These are phyloP conservation scores for Fusarium newnesense DNA, from an alignment of 2,329 filamentous ascomycete species.

Conservation along the genomic window DNA sequence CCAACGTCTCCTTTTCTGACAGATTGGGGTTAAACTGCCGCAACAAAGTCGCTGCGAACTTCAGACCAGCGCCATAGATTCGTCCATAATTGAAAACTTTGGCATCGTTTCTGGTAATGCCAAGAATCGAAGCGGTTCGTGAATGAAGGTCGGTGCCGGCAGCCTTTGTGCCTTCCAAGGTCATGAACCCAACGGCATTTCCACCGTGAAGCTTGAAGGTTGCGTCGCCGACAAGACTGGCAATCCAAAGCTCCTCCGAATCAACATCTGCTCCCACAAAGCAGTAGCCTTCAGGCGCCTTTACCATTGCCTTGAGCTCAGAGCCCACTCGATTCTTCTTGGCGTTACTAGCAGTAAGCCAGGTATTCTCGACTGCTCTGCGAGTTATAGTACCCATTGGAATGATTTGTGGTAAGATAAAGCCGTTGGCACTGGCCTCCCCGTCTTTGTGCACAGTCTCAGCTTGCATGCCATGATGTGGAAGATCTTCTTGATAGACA, in stretches of 20 bases:
- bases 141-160: slow-evolving; percentile 95
- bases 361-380: slow-evolving; percentile 95
- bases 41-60: slow-evolving; percentile 89
- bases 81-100: slow-evolving; percentile 99
- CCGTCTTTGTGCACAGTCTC: slow-evolving; percentile 4
- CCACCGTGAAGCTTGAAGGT: slow-evolving; percentile 95
- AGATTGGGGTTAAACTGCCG: slow-evolving; percentile 92
- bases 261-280: slow-evolving; percentile 99
- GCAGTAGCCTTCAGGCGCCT: slow-evolving; percentile 86
- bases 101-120: slow-evolving; percentile 93
- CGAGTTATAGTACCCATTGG: slow-evolving; percentile 98
- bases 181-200: slow-evolving; percentile 99
- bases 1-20: slow-evolving; percentile 79
- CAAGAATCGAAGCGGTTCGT: slow-evolving; percentile 89
- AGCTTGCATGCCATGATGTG: not conserved
- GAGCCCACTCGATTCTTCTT: slow-evolving; percentile 96
- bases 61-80: slow-evolving; percentile 97
- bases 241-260: slow-evolving; percentile 98
- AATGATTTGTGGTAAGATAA: slow-evolving; percentile 93
- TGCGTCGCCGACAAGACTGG: slow-evolving; percentile 91
- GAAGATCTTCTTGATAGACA: slow-evolving; percentile 78
- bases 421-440: slow-evolving; percentile 62
- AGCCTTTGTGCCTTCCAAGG: slow-evolving; percentile 92
- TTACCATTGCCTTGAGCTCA: slow-evolving; percentile 96
- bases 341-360: slow-evolving; percentile 97